Evolutionary conservation across 2,329 filamentous ascomycete species (phyloP).

Genomic region (Penicillium janthinellum): DNA sequence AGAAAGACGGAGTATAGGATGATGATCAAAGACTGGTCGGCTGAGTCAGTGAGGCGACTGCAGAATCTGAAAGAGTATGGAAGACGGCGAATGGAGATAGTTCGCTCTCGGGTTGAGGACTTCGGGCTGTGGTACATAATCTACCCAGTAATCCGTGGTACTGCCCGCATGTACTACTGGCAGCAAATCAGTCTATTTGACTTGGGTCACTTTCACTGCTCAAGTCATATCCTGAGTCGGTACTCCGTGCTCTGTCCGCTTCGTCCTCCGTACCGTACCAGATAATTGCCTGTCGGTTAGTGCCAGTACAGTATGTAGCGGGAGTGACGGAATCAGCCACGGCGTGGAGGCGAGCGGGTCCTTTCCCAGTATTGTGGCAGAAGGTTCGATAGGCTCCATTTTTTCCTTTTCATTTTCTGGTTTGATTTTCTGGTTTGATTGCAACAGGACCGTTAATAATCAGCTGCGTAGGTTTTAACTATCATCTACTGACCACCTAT

Average conservation of each 20-base stretch:
- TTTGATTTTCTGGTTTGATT: not conserved
- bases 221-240: no score
- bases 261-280: no score
- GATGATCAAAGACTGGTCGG: conserved; percentile 9
- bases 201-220: no score
- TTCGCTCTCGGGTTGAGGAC: not conserved
- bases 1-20: not conserved
- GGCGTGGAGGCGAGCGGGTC: conserved; percentile 25
- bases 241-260: no score
- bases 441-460: not conserved
- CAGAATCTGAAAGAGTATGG: not conserved
- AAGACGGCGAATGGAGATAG: conserved; percentile 1
- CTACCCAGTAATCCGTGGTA: not conserved
- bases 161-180: not conserved
- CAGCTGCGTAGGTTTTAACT: not conserved
- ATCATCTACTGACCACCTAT: not conserved
- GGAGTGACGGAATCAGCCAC: conserved; percentile 26
- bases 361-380: conserved; percentile 4
- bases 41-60: conserved; percentile 24
- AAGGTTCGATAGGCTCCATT: conserved; percentile 23
- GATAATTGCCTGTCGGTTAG: no score
- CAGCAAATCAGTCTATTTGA: no score
- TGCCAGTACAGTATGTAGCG: no score
- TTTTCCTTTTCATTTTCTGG: not conserved
- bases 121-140: not conserved